Evolutionary conservation across 805 yeast species (phyloP), one percentile per base, ranked within the genome.

Genomic region (Lipomyces starkeyi): DNA sequence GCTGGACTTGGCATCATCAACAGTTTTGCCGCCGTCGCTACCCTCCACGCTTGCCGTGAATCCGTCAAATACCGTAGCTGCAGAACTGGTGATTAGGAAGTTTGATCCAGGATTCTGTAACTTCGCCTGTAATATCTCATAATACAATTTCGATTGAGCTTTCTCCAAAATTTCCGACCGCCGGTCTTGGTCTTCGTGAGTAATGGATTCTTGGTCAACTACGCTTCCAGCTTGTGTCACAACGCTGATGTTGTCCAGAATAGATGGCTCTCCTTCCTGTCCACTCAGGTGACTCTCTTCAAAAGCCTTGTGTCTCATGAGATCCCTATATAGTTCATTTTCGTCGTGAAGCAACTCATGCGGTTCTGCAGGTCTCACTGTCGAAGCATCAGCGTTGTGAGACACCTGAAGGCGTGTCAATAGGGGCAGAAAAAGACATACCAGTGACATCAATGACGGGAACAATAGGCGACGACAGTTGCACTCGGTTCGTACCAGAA

Each of bases 171-270:
- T 59, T 35, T 65, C 67, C 17, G 66, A 13, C 29, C 55, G 61
- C 14, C 43, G 55, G 54, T 68, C 71, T 22, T 62, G 59, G 17
- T 53, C 59, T 17, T 65, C 58, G 29, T 40, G 49, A 13, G 37
- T 43, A 9, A 56, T 22, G 13, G 32, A 25, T n/a, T 59, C 68
- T 1, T 43, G 59, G 32, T 61, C 68, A 25, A 47, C 49, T n/a
- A 64, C 34, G 57, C 72, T 69, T 5, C 72, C 72, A n/a, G 71
- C 60, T 52, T 69, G 72, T 1, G 72, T 59, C 7, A 56, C 64
- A 20, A 69, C 47, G 17, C 66, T 62, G n/a, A 54, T 37, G 55
- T 67, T 69, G 29, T 69, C 71, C 27, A 55, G 32, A 0, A 59
- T 34, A 2, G 57, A 14, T 2, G 25, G 61, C 27, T 49, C 64